These are phyloP conservation scores for Adansonia digitata DNA, from an alignment of 345 rosid species.

Conservation along the genomic window DNA sequence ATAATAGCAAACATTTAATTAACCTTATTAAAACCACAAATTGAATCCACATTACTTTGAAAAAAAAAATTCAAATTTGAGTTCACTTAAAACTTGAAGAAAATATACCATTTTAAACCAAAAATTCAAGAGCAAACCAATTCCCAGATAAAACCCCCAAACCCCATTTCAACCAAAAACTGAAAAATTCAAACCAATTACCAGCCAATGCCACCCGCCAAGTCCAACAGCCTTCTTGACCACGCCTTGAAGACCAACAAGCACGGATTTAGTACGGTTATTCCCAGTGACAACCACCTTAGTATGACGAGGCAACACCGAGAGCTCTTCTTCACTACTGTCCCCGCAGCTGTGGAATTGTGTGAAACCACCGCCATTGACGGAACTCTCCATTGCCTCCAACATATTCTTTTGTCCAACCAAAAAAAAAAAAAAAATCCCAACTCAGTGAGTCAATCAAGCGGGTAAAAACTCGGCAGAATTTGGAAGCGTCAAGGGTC, in stretches of 20 bases:
- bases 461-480: background rate
- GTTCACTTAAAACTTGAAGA: background rate
- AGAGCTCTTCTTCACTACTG: slow-evolving; percentile 85
- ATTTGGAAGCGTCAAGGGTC: slow-evolving; percentile 20
- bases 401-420: slow-evolving; percentile 46
- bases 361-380: slow-evolving; percentile 64
- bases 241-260: slow-evolving; percentile 91
- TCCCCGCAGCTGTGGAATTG: slow-evolving; percentile 74
- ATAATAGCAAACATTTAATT: background rate
- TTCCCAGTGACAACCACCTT: slow-evolving; percentile 94
- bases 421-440: background rate
- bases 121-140: background rate
- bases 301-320: slow-evolving; percentile 92
- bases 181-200: slow-evolving; percentile 14
- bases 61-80: slow-evolving; percentile 4
- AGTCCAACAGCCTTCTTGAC: slow-evolving; percentile 96
- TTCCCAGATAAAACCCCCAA: background rate
- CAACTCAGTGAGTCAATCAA: slow-evolving; percentile 4
- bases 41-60: slow-evolving; percentile 28
- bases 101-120: background rate
- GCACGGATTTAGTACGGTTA: slow-evolving; percentile 93
- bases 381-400: slow-evolving; percentile 65
- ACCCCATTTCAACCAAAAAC: background rate
- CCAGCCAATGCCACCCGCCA: slow-evolving; percentile 99
- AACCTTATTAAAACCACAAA: slow-evolving; percentile 9